Conservation (phyloP, 768 basidiomycete species). For the Auriculariales sp. region DNA sequence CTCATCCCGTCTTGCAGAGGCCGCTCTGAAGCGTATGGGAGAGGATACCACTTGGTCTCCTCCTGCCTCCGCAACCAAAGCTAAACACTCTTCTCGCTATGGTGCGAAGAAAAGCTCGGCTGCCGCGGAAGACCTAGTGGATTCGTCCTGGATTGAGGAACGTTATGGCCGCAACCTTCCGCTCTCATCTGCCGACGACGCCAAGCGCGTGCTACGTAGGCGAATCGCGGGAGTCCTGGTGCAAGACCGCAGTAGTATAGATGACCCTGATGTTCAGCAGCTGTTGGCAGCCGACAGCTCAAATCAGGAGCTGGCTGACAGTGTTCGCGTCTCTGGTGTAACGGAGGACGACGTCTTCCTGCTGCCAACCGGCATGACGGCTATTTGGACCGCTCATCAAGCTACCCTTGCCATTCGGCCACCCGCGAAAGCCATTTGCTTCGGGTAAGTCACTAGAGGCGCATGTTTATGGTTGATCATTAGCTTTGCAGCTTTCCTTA, state of each 20-base stretch:
- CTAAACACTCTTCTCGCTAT: conserved; percentile 41
- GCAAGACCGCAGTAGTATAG: conserved; percentile 26
- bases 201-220: conserved; percentile 76
- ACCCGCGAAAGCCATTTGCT: conserved; percentile 75
- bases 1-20: conserved; percentile 74
- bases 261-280: conserved; percentile 6
- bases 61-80: conserved; percentile 17
- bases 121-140: conserved; percentile 38
- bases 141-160: conserved; percentile 74
- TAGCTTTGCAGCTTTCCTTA: conserved; percentile 64
- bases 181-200: conserved; percentile 50
- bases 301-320: conserved; percentile 40
- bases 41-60: conserved; percentile 17
- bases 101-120: conserved; percentile 21
- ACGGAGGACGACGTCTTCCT: conserved; percentile 82
- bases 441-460: conserved; percentile 53
- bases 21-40: conserved; percentile 59
- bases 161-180: conserved; percentile 88
- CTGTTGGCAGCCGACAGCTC: conserved; percentile 5
- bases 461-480: background rate
- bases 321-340: conserved; percentile 49
- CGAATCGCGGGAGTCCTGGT: conserved; percentile 79
- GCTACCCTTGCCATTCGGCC: conserved; percentile 39
- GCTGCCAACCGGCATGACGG: conserved; percentile 80
- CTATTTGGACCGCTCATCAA: conserved; percentile 86